Conservation (phyloP, 441 rosid genomes). For the Populus hybrid region DNA sequence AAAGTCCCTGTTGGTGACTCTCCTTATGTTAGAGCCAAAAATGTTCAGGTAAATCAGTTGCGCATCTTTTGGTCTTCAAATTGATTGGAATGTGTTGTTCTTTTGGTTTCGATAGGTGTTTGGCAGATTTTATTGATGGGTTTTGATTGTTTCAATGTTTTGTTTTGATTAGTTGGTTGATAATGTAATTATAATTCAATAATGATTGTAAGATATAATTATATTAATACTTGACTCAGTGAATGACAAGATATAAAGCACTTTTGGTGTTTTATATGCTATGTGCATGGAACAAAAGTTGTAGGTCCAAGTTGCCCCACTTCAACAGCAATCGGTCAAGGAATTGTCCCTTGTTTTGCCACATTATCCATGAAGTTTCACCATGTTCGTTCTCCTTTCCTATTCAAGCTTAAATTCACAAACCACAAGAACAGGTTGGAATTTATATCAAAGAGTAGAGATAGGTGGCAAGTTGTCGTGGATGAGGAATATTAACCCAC, state of each 20-base stretch:
- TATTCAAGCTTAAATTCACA: too few species aligned
- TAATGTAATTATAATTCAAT: too few species aligned
- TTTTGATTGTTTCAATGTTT: too few species aligned
- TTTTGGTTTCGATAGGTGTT: not conserved
- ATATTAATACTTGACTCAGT: too few species aligned
- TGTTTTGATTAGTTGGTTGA: too few species aligned
- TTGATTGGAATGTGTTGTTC: not conserved
- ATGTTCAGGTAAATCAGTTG: slow-evolving; percentile 60
- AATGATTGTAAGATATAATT: too few species aligned
- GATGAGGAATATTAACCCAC: slow-evolving; percentile 35
- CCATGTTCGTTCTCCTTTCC: too few species aligned
- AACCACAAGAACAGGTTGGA: too few species aligned
- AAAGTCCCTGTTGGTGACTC: slow-evolving; percentile 29
- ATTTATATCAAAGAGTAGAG: not conserved
- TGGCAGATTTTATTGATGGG: too few species aligned
- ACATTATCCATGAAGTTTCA: not conserved
- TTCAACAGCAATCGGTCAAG: not conserved
- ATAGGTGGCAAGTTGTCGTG: slow-evolving; percentile 23
- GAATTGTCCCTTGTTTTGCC: not conserved
- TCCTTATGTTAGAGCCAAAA: slow-evolving; percentile 90
- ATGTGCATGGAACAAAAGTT: too few species aligned
- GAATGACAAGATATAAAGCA: too few species aligned
- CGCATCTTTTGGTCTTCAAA: not conserved
- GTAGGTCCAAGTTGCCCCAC: slow-evolving; percentile 2
- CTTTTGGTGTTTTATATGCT: too few species aligned